These are phyloP conservation scores for Ustilago bromivora DNA, from an alignment of 1,284 basidiomycete species.

Conservation along the genomic window DNA sequence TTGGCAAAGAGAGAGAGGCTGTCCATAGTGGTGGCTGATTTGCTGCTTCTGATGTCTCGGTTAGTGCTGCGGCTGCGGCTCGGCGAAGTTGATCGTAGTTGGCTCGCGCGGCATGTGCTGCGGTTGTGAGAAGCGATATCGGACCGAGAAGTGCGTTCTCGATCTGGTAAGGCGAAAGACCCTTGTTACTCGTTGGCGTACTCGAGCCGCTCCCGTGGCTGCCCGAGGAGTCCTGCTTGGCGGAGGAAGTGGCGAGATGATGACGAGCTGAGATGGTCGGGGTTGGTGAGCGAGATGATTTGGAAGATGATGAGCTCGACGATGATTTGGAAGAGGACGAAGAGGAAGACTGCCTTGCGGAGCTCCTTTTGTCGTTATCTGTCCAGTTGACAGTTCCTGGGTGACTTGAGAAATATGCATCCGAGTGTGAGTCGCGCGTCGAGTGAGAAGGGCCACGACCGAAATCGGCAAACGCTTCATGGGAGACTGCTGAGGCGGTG, in stretches of 20 bases:
- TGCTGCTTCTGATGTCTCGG: conserved; percentile 19
- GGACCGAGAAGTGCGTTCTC: conserved; percentile 28
- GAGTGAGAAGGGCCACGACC: neutral
- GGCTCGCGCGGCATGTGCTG: conserved; percentile 14
- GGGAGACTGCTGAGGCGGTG: neutral
- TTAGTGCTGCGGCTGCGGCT: conserved; percentile 16
- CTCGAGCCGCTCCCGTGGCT: conserved; percentile 38
- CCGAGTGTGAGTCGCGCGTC: neutral
- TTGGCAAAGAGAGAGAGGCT: conserved; percentile 30
- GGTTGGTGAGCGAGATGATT: conserved; percentile 31
- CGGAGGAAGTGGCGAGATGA: conserved; percentile 32
- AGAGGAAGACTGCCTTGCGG: conserved; percentile 22
- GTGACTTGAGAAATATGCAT: neutral
- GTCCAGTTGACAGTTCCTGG: conserved; percentile 11
- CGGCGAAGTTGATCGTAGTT: conserved; percentile 24
- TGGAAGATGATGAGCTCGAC: conserved; percentile 31
- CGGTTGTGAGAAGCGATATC: conserved; percentile 26
- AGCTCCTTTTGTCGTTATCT: conserved; percentile 13
- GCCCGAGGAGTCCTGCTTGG: conserved; percentile 35
- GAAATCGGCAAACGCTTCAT: neutral
- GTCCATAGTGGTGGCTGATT: conserved; percentile 40
- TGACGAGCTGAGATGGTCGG: conserved; percentile 34
- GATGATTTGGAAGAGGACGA: conserved; percentile 33
- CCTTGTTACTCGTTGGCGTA: conserved; percentile 37
- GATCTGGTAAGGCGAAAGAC: conserved; percentile 30